These are phyloP conservation scores for Parathielavia appendiculata DNA, from an alignment of 495 filamentous ascomycete genomes.

Conservation along the genomic window DNA sequence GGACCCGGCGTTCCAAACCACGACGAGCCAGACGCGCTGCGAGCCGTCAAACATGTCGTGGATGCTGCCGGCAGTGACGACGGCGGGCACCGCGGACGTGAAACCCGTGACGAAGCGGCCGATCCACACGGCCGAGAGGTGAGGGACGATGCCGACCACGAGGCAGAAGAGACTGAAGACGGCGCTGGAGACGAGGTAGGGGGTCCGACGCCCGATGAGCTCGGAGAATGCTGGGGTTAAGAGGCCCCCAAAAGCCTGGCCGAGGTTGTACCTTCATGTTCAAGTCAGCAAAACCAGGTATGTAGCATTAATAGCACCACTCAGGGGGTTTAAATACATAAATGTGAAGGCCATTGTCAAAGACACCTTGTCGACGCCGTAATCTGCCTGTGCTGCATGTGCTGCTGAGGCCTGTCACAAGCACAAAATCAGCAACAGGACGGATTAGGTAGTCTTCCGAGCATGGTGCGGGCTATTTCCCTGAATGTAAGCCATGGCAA, in stretches of 20 bases:
- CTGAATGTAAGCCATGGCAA: no score
- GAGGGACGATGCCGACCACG: not conserved
- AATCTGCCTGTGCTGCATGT: not conserved
- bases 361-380: not conserved
- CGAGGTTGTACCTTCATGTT: not conserved
- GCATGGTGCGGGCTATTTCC: not conserved
- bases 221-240: not conserved
- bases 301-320: no score
- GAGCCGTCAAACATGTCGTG: conserved; percentile 1
- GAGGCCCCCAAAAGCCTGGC: not conserved
- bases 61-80: not conserved
- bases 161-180: not conserved
- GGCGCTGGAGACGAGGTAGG: not conserved
- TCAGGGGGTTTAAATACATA: no score
- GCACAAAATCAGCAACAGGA: not conserved
- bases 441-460: not conserved
- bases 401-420: not conserved
- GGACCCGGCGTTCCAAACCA: not conserved
- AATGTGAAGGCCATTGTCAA: conserved; percentile 1
- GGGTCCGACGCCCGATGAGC: not conserved
- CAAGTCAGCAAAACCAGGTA: no score
- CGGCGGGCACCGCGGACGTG: not conserved
- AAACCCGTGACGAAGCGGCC: not conserved
- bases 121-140: not conserved
- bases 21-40: not conserved